Percentiles rank a stretch among this genome's conserved stretches.
Evolutionary conservation across 345 rosid species (phyloP).

Genomic region (Ceriops decandra): DNA sequence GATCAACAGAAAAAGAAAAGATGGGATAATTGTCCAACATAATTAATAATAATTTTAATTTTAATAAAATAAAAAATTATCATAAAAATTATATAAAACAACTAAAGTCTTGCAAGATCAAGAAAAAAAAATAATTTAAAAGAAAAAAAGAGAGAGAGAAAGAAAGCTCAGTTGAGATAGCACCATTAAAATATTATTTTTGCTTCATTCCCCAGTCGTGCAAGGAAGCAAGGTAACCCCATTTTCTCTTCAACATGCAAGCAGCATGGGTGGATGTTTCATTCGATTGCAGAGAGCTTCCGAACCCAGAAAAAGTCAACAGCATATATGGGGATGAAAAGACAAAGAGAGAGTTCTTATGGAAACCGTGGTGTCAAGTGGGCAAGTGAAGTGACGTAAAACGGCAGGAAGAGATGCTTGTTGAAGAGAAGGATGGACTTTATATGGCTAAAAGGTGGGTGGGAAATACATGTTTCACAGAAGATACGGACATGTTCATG

Average conservation of each 20-base stretch:
- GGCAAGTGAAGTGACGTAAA: constrained; percentile 18
- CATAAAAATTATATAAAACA: neutral
- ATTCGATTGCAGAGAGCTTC: constrained; percentile 13
- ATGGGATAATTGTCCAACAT: neutral
- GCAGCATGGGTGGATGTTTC: constrained; percentile 1
- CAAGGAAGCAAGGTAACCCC: neutral
- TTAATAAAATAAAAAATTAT: rapidly evolving
- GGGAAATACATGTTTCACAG: constrained; percentile 20
- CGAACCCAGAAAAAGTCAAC: neutral
- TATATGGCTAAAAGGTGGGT: constrained; percentile 14
- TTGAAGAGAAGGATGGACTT: constrained; percentile 14
- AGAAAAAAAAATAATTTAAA: constrained; percentile 9
- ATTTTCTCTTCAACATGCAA: neutral
- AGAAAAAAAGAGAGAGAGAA: neutral
- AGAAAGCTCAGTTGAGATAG: constrained; percentile 59
- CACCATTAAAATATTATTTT: constrained; percentile 22
- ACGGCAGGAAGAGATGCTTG: constrained; percentile 6
- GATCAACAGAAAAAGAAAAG: neutral
- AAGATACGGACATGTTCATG: constrained; percentile 26
- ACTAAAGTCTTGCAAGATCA: constrained; percentile 28
- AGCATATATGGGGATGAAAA: constrained; percentile 1
- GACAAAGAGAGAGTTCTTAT: neutral
- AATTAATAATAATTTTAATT: neutral
- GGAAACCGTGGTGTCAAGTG: neutral
- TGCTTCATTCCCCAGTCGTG: neutral